Base-by-base conservation (phyloP, 306 rosid species). In the Ormosia semicastrata region DNA sequence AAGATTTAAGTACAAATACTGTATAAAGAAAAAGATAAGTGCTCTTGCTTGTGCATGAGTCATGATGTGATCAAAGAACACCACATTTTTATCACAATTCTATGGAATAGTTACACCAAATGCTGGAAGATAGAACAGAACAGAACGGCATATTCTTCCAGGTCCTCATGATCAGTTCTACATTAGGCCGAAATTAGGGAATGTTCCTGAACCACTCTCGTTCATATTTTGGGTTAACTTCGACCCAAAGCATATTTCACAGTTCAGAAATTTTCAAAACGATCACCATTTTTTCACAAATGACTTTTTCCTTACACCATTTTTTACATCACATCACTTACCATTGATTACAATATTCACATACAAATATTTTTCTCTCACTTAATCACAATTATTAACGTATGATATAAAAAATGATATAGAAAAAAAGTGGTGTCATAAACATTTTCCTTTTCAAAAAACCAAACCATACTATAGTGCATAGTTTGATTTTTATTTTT, bases 101-200 rank as follows among this genome's bases (percentile, higher is more conserved):
- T 8, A 12, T 15, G 69, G 65, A 58, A 53, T 53, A n/a, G 69
- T 54, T 64, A 17, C 50, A 36, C 73, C 32, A 63, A n/a, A 56
- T 57, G 66, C 70, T 44, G 63, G 24, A 66, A 58, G 62, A 80
- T 46, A 39, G 44, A 59, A 72, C 34, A 5, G 40, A 77, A 65
- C 43, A 41, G 30, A 44, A 59, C 2, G 12, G 47, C 34, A 62
- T 29, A 44, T 62, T 46, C 71, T 76, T 63, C 41, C 6, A 4
- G 13, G 56, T 44, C 15, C 56, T 46, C 5, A 11, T 56, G 33
- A 32, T 44, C 40, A 69, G 57, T 8, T 34, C 8, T n/a, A 5
- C 39, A 50, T 36, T 66, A 2, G 52, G 57, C 76, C 33, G n/a
- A 54, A 39, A 29, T 30, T 14, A 39, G 66, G 53, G 37, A 66